Base-by-base conservation (phyloP, 805 yeast species). In the Yamadazyma olivae region DNA sequence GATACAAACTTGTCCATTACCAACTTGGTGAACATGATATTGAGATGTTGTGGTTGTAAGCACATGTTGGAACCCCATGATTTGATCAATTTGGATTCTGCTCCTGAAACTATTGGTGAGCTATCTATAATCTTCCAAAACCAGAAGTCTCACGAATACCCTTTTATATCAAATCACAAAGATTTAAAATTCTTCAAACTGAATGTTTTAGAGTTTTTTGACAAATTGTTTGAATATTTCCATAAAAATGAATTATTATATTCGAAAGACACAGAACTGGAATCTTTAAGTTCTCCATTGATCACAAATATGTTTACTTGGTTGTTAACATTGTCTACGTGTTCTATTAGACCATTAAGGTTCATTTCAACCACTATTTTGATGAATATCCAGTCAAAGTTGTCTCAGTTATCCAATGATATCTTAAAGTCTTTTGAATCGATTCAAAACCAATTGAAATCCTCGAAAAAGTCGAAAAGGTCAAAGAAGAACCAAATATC, bases 61-160 rank as follows among this genome's bases (percentile, higher is more conserved):
- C 67, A 78, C 2, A 75, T 74, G 17, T 74, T 86, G 7, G 81
- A 80, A 40, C 75, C 77, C 18, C 95, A 90, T 55, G 96, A 89
- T 54, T 79, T 87, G 33, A 67, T 65, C 17, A 81, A 79, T 49
- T 65, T 74, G 35, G 89, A 83, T 27, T 75, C 85, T 6, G 84
- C 93, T 0, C 64, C 74, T 12, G 83, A 81, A 23, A 85, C 96
- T 0, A 74, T 86, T 7, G 78, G 73, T 3, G 95, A 87, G 55
- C 59, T 89, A 18, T 83, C 84, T 43, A 64, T 76, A 14, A 59
- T 75, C 30, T 84, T 85, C 46, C 66, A 72, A 36, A 63, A 66
- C 10, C 90, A 84, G 55, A 67, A 68, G 35, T 51, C 67, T 25
- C 90, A 83, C 49, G 93, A 85, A 46, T 85, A 76, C 45, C 88